Conservation (phyloP, 2,329 filamentous ascomycete genomes). For the Nothopassalora personata region DNA sequence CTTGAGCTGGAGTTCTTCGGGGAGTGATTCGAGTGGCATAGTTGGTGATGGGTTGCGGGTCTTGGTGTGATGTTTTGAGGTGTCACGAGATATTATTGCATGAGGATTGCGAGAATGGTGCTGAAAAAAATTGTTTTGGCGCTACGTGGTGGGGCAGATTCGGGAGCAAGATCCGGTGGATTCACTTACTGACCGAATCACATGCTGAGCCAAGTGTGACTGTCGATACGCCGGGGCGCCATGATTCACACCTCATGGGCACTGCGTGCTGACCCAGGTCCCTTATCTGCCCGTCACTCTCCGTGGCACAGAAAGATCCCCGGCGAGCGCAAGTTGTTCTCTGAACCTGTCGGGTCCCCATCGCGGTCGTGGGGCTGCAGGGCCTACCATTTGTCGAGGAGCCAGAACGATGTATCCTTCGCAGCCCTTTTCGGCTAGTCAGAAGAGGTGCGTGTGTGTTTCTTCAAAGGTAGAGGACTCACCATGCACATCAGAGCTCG, state of each 20-base stretch:
- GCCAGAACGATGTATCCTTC: slow-evolving; percentile 1
- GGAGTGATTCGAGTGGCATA: not conserved
- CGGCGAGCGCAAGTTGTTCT: not conserved
- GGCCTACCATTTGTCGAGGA: too few relatives aligned
- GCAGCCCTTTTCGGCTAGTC: not conserved
- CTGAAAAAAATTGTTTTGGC: too few relatives aligned
- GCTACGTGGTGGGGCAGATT: too few relatives aligned
- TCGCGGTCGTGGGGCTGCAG: not conserved
- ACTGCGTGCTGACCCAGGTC: not conserved
- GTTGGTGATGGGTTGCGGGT: not conserved
- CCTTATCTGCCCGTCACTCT: not conserved
- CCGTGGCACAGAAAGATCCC: not conserved
- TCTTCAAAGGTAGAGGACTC: not conserved
- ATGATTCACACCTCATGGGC: too few relatives aligned
- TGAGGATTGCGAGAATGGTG: not conserved
- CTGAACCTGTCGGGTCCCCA: not conserved
- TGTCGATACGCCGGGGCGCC: too few relatives aligned
- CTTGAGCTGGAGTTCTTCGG: not conserved
- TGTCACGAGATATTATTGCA: not conserved
- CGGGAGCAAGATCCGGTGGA: not conserved
- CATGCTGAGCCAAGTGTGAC: not conserved
- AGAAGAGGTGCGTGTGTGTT: not conserved
- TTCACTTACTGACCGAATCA: not conserved
- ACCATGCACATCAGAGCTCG: not conserved
- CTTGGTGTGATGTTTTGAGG: not conserved